These are phyloP conservation scores for Hypomontagnella monticulosa DNA, from an alignment of 495 filamentous ascomycete genomes.

Conservation along the genomic window DNA sequence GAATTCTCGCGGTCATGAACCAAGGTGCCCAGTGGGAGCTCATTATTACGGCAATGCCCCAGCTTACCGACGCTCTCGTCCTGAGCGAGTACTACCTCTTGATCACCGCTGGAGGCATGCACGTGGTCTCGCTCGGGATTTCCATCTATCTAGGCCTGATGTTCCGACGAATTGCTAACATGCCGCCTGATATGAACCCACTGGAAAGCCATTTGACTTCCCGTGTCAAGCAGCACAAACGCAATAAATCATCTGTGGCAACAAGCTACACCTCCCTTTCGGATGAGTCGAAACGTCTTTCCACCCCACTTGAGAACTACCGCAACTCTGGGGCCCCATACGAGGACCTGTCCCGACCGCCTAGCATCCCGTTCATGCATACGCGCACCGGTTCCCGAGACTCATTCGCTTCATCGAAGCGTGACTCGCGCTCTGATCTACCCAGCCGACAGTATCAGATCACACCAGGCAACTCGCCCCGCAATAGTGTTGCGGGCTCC, in stretches of 20 bases:
- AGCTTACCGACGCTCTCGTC: constrained; percentile 64
- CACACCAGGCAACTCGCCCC: constrained; percentile 55
- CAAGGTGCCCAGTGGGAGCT: constrained; percentile 69
- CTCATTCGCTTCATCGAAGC: constrained; percentile 56
- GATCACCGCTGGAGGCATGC: constrained; percentile 68
- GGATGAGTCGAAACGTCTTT: constrained; percentile 61
- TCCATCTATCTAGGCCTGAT: constrained; percentile 75
- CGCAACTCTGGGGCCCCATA: constrained; percentile 58
- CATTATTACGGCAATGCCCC: constrained; percentile 60
- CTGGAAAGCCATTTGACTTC: constrained; percentile 86
- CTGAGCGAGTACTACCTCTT: constrained; percentile 70
- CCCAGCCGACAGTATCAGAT: constrained; percentile 62
- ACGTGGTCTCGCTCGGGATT: constrained; percentile 73
- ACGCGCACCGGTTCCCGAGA: constrained; percentile 69
- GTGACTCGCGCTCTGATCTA: constrained; percentile 60
- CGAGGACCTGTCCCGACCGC: constrained; percentile 67
- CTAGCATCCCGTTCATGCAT: constrained; percentile 78
- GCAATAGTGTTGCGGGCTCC: constrained; percentile 48
- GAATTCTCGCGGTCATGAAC: constrained; percentile 64
- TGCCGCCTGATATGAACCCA: constrained; percentile 94
- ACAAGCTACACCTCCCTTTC: constrained; percentile 62
- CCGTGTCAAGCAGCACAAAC: constrained; percentile 65
- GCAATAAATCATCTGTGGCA: constrained; percentile 75
- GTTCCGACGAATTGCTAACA: constrained; percentile 79
- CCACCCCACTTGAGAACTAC: constrained; percentile 58